A percentile compares a stretch with the other conserved stretches of the same genome.
Conservation (phyloP, 306 rosid genomes). For the Cotoneaster glaucophyllus region DNA sequence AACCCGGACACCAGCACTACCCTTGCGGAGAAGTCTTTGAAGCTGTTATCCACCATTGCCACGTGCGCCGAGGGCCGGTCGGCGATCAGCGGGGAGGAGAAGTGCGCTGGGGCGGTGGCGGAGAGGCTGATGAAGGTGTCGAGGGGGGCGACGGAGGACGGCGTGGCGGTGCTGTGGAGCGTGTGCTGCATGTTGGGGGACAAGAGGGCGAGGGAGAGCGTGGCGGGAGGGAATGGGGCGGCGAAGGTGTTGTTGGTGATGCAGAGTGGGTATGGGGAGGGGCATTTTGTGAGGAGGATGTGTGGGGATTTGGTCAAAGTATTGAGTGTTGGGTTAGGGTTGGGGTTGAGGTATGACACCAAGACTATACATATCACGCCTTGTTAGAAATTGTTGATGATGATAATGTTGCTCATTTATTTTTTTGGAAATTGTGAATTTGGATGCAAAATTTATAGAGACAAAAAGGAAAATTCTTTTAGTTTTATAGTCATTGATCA, state of each 20-base stretch:
- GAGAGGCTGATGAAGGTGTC: constrained; percentile 38
- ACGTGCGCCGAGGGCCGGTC: constrained; percentile 46
- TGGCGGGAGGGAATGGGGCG: constrained; percentile 38
- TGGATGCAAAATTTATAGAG: not conserved
- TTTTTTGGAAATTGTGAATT: not conserved
- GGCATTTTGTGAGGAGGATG: constrained; percentile 40
- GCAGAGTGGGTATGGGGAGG: constrained; percentile 45
- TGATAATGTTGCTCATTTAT: not conserved
- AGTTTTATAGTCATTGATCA: not conserved
- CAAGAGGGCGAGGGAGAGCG: constrained; percentile 33
- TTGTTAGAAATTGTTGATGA: not conserved
- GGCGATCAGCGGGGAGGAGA: constrained; percentile 22
- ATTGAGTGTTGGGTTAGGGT: constrained; percentile 23
- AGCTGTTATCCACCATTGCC: constrained; percentile 24
- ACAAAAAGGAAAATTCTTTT: not conserved
- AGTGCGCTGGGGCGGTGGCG: constrained; percentile 26
- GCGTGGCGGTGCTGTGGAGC: constrained; percentile 45
- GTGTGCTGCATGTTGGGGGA: constrained; percentile 39
- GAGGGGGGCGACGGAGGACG: constrained; percentile 38
- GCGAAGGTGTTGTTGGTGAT: constrained; percentile 39
- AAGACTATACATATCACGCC: constrained; percentile 46
- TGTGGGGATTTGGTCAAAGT: constrained; percentile 45
- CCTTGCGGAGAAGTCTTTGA: constrained; percentile 24
- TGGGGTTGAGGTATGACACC: constrained; percentile 31
- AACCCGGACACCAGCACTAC: not conserved